These are phyloP conservation scores for Pneumocystis murina DNA, from an alignment of 1,139 yeast species.

Conservation along the genomic window DNA sequence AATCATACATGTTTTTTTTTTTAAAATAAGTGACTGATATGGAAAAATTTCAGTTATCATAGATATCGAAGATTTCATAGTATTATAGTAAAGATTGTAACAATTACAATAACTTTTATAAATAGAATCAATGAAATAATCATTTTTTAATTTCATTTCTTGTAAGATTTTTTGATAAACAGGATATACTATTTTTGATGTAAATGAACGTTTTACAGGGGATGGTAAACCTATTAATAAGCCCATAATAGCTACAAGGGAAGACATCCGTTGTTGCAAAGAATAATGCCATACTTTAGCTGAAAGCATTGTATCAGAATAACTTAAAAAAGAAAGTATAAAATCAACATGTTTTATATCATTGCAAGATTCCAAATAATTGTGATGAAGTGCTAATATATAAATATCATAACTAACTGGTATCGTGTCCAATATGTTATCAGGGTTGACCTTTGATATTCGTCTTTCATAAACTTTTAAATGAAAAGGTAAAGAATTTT, in stretches of 20 bases:
- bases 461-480: not conserved
- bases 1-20: not conserved
- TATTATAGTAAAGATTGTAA: not conserved
- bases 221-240: slow-evolving; percentile 1
- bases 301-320: slow-evolving; percentile 2
- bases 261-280: not conserved
- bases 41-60: not conserved
- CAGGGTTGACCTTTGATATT: slow-evolving; percentile 1
- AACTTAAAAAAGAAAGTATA: slow-evolving; percentile 3
- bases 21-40: not conserved
- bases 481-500: slow-evolving; percentile 3
- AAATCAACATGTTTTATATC: not conserved
- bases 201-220: not conserved
- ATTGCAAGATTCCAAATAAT: slow-evolving; percentile 6
- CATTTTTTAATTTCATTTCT: not conserved
- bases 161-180: not conserved
- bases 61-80: not conserved
- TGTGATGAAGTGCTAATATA: slow-evolving; percentile 8
- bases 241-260: not conserved
- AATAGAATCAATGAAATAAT: not conserved
- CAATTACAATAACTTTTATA: not conserved
- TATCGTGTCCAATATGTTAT: slow-evolving; percentile 4
- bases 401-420: slow-evolving; percentile 2
- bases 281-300: not conserved
- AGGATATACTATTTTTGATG: not conserved